These are phyloP conservation scores for Trypanosoma cruzi DNA, from an alignment of 208 protist species.

Conservation along the genomic window DNA sequence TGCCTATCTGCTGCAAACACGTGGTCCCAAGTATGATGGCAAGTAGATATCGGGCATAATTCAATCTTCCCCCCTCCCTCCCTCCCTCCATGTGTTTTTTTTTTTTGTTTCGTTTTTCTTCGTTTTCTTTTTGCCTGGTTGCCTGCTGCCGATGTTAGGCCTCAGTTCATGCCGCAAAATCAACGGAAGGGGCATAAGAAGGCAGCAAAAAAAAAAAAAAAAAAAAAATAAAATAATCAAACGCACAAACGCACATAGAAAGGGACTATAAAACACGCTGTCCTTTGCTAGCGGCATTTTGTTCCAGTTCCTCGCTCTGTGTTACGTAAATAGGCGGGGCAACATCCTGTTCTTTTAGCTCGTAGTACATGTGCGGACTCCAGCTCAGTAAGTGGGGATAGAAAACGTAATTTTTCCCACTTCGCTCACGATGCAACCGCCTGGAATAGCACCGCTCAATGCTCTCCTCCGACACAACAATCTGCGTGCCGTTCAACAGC, in stretches of 20 bases:
- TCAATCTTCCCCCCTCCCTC: too few species aligned
- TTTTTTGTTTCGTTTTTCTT: background rate
- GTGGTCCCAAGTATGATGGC: too few species aligned
- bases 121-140: background rate
- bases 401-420: conserved; percentile 80
- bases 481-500: conserved; percentile 59
- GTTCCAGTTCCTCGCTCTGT: background rate
- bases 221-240: background rate
- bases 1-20: too few species aligned
- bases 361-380: conserved; percentile 75
- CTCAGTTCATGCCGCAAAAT: background rate
- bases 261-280: conserved; percentile 7
- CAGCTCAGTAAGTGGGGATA: conserved; percentile 88
- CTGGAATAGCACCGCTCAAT: conserved; percentile 76
- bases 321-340: conserved; percentile 22
- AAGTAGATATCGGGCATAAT: too few species aligned
- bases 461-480: conserved; percentile 80
- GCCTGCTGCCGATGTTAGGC: background rate
- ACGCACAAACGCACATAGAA: background rate
- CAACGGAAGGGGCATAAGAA: too few species aligned
- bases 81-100: background rate
- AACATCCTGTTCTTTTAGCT: conserved; percentile 28
- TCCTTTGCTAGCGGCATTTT: background rate
- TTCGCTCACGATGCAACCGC: conserved; percentile 68
- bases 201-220: too few species aligned